Percentiles rank a stretch among this genome's conserved stretches.
Evolutionary conservation across 2,329 filamentous ascomycete species (phyloP).

Genomic region (Cladobotryum mycophilum): DNA sequence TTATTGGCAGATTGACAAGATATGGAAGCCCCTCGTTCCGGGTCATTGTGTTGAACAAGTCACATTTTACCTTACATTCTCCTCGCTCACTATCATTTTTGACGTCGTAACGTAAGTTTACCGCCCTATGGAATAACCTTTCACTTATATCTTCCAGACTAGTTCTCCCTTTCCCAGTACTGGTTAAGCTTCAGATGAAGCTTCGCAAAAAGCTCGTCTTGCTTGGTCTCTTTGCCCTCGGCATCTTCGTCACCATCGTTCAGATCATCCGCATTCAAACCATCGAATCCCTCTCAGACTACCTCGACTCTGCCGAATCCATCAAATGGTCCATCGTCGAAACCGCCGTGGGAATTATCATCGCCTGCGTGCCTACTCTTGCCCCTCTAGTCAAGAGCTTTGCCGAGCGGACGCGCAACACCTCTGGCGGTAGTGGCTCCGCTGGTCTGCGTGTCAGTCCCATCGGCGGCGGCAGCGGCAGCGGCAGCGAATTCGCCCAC

Average conservation of each 20-base stretch:
- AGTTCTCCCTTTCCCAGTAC: slow-evolving; percentile 34
- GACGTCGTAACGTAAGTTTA: slow-evolving; percentile 34
- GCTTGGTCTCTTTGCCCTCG: slow-evolving; percentile 38
- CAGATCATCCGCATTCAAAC: slow-evolving; percentile 46
- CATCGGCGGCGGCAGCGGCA: too few relatives aligned
- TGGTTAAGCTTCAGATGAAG: slow-evolving; percentile 31
- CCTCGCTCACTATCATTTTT: slow-evolving; percentile 35
- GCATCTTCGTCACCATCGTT: slow-evolving; percentile 45
- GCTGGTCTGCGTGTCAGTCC: too few relatives aligned
- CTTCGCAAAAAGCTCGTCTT: slow-evolving; percentile 36
- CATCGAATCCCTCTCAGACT: slow-evolving; percentile 37
- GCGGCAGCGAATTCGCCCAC: too few relatives aligned
- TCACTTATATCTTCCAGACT: slow-evolving; percentile 23
- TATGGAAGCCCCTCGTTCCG: slow-evolving; percentile 35
- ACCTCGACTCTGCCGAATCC: slow-evolving; percentile 36
- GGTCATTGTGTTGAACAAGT: slow-evolving; percentile 34
- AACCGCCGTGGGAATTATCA: slow-evolving; percentile 37
- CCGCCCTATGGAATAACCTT: not conserved
- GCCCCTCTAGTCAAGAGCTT: slow-evolving; percentile 34
- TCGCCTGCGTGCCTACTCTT: slow-evolving; percentile 37
- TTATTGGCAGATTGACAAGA: slow-evolving; percentile 20
- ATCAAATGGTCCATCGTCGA: slow-evolving; percentile 43
- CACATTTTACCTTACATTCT: slow-evolving; percentile 38
- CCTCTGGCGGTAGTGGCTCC: slow-evolving; percentile 9
- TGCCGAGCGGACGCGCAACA: slow-evolving; percentile 20